Conservation (phyloP, 345 rosid genomes). For the Iberis pinnata region DNA sequence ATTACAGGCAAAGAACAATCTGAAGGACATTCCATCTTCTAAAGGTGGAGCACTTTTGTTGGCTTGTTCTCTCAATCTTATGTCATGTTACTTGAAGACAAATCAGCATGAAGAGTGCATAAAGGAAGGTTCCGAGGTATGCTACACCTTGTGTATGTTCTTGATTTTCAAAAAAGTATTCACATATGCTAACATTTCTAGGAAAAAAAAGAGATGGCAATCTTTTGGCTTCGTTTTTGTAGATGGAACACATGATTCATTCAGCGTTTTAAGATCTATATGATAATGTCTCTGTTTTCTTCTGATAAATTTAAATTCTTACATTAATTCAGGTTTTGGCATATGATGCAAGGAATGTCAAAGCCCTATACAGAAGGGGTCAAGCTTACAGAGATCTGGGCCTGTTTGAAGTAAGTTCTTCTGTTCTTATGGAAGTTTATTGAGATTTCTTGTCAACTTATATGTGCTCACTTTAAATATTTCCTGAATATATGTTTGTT, state of each 20-base stretch:
- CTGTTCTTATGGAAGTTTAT: conserved; percentile 18
- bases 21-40: conserved; percentile 58
- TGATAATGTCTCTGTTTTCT: neutral
- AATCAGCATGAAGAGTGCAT: conserved; percentile 61
- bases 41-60: conserved; percentile 49
- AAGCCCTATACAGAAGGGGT: conserved; percentile 96
- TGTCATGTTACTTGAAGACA: conserved; percentile 95
- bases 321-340: conserved; percentile 57
- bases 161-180: neutral
- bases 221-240: neutral
- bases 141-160: conserved; percentile 8
- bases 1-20: conserved; percentile 72
- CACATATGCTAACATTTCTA: neutral
- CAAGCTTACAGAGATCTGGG: conserved; percentile 84
- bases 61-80: conserved; percentile 86
- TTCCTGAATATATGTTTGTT: conserved; percentile 14
- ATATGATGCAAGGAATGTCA: conserved; percentile 69
- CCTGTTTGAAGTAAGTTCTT: conserved; percentile 61
- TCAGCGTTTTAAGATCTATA: neutral
- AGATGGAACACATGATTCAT: neutral
- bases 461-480: neutral
- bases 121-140: conserved; percentile 87
- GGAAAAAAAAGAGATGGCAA: conserved; percentile 2
- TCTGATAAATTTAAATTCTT: conserved; percentile 21
- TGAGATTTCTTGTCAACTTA: conserved; percentile 8